phyloP scores from a whole-genome alignment of 2,329 filamentous ascomycete genomes.

The Fusarium sp. region DNA sequence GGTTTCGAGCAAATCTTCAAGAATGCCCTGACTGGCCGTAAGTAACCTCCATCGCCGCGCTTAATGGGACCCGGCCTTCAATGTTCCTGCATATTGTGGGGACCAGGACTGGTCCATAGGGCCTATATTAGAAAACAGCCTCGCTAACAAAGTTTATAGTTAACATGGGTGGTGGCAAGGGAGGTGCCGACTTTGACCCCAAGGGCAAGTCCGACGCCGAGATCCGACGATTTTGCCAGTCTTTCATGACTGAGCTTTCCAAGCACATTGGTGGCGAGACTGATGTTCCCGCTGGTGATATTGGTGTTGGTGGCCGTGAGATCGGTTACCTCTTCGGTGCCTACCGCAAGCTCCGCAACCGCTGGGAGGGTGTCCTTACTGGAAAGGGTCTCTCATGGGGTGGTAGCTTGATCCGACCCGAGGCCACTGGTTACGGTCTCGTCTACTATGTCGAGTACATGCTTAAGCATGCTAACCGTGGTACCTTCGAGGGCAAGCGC shows the following conservation, averaged over 20 bases:
- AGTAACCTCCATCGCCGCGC: slow-evolving; percentile 56
- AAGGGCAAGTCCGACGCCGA: slow-evolving; percentile 98
- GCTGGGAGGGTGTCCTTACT: slow-evolving; percentile 95
- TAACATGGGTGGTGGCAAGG: slow-evolving; percentile 95
- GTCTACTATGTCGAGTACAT: slow-evolving; percentile 98
- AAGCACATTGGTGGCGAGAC: slow-evolving; percentile 97
- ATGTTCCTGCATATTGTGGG: slow-evolving; percentile 38
- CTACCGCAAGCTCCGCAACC: slow-evolving; percentile 89
- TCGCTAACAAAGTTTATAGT: slow-evolving; percentile 49
- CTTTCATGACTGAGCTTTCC: slow-evolving; percentile 96
- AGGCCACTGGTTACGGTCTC: slow-evolving; percentile 96
- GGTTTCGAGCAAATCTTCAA: slow-evolving; percentile 99
- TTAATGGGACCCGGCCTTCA: not conserved
- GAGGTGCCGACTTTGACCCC: slow-evolving; percentile 97
- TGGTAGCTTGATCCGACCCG: slow-evolving; percentile 91
- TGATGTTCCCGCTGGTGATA: slow-evolving; percentile 96
- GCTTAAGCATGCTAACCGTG: slow-evolving; percentile 90
- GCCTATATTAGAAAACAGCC: slow-evolving; percentile 5
- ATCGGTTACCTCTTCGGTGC: slow-evolving; percentile 95
- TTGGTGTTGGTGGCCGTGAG: slow-evolving; percentile 92
- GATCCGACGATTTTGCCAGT: slow-evolving; percentile 95
- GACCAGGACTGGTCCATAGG: slow-evolving; percentile 5
- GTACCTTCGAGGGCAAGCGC: slow-evolving; percentile 89
- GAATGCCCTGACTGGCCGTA: slow-evolving; percentile 95
- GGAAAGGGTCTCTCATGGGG: slow-evolving; percentile 96